These are phyloP conservation scores for Plasmodium sp. DNA, from an alignment of 169 alveolate species.

Conservation along the genomic window DNA sequence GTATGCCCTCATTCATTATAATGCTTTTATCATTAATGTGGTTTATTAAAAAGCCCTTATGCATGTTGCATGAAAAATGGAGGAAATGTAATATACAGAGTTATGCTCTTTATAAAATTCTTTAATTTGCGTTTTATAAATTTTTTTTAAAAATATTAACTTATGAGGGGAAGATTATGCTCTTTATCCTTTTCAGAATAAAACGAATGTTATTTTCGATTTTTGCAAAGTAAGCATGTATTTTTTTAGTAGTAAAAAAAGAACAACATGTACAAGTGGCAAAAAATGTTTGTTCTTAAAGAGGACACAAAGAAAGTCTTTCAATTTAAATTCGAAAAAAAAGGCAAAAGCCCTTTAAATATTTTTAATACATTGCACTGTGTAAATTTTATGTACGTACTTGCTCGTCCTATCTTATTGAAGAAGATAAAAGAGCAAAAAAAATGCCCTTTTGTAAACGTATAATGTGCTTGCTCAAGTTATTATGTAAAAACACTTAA, in stretches of 20 bases:
- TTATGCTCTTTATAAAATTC: not conserved
- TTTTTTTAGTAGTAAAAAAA: not conserved
- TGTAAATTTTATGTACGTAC: not conserved
- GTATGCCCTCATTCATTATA: conserved; percentile 1
- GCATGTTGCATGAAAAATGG: not conserved
- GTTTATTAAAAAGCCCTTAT: not conserved
- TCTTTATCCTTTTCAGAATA: not conserved
- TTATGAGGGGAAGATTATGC: not conserved
- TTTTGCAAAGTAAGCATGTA: not conserved
- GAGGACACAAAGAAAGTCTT: not conserved
- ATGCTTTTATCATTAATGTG: not conserved
- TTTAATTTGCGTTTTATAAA: not conserved
- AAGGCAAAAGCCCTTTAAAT: not conserved
- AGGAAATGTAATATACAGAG: not conserved
- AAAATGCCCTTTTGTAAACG: not conserved
- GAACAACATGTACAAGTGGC: not conserved
- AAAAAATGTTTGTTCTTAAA: not conserved
- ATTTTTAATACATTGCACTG: not conserved
- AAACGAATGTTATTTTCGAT: not conserved
- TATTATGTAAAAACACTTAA: not conserved
- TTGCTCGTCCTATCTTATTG: not conserved
- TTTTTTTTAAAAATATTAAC: not conserved
- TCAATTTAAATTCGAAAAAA: not conserved
- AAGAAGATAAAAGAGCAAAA: not conserved
- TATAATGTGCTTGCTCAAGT: not conserved